A percentile compares a stretch with the other conserved stretches of the same genome.
Evolutionary conservation across 768 basidiomycete species (phyloP).

Genomic region (Candolleomyces aberdarensis): DNA sequence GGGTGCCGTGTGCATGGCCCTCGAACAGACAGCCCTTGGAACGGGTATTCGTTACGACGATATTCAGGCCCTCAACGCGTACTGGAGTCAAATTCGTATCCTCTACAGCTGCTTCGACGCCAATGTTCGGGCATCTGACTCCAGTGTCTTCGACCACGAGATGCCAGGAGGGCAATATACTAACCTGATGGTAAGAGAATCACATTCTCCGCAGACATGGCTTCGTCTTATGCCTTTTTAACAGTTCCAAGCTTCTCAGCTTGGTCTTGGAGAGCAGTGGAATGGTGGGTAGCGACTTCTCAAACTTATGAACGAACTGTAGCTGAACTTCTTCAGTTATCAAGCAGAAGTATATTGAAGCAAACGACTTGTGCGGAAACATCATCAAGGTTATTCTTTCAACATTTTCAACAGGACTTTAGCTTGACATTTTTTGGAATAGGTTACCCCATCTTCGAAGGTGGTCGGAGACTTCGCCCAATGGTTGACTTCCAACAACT

Average conservation of each 20-base stretch:
- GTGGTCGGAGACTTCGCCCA: slow-evolving; percentile 99
- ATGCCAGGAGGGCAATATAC: slow-evolving; percentile 99
- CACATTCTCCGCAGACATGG: too few relatives aligned
- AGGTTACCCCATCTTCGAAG: slow-evolving; percentile 96
- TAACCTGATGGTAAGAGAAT: slow-evolving; percentile 71
- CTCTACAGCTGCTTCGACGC: slow-evolving; percentile 98
- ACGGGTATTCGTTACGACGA: slow-evolving; percentile 97
- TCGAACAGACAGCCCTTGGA: slow-evolving; percentile 91
- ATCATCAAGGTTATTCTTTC: slow-evolving; percentile 66
- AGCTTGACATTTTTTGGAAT: too few relatives aligned
- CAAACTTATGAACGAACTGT: slow-evolving; percentile 10
- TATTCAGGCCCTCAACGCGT: slow-evolving; percentile 94
- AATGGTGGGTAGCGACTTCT: slow-evolving; percentile 46
- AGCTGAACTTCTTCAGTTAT: slow-evolving; percentile 54
- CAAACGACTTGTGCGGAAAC: slow-evolving; percentile 96
- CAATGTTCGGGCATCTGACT: slow-evolving; percentile 94
- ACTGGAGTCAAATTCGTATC: slow-evolving; percentile 97
- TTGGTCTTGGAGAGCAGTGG: slow-evolving; percentile 98
- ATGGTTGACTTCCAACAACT: slow-evolving; percentile 95
- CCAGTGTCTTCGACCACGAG: slow-evolving; percentile 97
- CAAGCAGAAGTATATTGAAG: slow-evolving; percentile 98
- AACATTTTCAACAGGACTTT: too few relatives aligned
- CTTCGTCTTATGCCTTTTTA: slow-evolving; percentile 9
- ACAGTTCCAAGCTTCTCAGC: slow-evolving; percentile 97
- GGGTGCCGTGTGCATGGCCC: slow-evolving; percentile 93